Evolutionary conservation across 2,329 filamentous ascomycete genomes (phyloP), one percentile per base, ranked within the genome.

Genomic region (Epichloe hybrida): DNA sequence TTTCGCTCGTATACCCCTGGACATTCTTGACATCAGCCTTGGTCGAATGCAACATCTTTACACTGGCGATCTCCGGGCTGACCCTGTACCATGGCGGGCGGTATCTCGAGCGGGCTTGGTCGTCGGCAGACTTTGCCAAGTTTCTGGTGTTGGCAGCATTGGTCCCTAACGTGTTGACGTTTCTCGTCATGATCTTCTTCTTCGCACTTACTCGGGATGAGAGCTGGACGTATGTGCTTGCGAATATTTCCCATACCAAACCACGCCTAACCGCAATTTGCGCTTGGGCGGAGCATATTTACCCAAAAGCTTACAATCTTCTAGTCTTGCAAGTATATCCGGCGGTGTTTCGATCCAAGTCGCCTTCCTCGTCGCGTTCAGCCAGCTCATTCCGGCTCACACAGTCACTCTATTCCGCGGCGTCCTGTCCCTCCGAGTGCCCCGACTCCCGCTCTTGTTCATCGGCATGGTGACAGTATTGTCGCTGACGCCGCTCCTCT

Each of bases 91-190:
- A 95, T 71, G 91, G 91, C 50, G 93, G 93, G 9, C 82, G 89
- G 60, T 98, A 98, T 67, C 79, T 98, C 21, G 93, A 98, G 75
- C 78, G 93, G 62, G 91, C 93, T 36, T 98, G 91, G 93, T 90
- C 89, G 35, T 91, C 88, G 27, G 80, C 79, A 52, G 91, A 97
- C 67, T 88, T 96, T 65, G 88, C 82, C 61, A 96, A 95, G 69
- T 96, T 96, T 66, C 73, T 96, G 46, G 71, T 86, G 15, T 75
- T 95, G 56, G 78, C 84, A 46, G 76, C 86, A 13, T 67, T 95
- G 61, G 75, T 95, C 50, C 89, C 93, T 36, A 97, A 96, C 67
- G 58, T 86, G 17, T 61, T 89, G 53, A 81, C 81, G 52, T 88
- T 93, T 63, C 70, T 81, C 31, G 72, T 86, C 55, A 84, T 93